These are phyloP conservation scores for Trichophyton equinum DNA, from an alignment of 2,329 filamentous ascomycete genomes.

Conservation along the genomic window DNA sequence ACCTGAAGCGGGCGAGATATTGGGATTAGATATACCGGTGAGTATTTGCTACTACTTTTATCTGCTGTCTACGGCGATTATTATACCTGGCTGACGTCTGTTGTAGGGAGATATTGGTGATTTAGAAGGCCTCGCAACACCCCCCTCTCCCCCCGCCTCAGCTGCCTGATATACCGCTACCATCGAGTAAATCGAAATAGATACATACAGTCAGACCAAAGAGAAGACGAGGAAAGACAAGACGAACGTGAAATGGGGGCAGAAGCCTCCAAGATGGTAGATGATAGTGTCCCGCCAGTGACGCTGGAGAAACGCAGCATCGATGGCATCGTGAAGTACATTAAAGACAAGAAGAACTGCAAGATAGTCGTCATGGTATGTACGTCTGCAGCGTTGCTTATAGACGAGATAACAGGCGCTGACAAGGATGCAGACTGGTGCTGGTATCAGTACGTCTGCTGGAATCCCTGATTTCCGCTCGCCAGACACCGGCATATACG, in stretches of 20 bases:
- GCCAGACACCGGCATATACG: conserved; percentile 83
- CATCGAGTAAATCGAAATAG: background rate
- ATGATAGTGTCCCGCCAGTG: conserved; percentile 50
- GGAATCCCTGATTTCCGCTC: conserved; percentile 88
- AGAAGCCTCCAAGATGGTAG: conserved; percentile 57
- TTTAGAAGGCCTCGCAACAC: too few relatives aligned
- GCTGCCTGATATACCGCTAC: background rate
- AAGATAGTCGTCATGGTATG: conserved; percentile 67
- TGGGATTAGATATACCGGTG: too few relatives aligned
- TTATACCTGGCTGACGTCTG: too few relatives aligned
- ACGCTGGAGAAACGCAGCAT: conserved; percentile 59
- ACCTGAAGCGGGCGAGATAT: too few relatives aligned
- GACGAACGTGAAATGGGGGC: conserved; percentile 56
- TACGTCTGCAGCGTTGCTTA: conserved; percentile 11
- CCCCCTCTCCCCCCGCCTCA: too few relatives aligned
- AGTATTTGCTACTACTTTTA: too few relatives aligned
- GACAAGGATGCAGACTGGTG: conserved; percentile 48
- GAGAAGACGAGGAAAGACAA: too few relatives aligned
- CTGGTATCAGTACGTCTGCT: conserved; percentile 55
- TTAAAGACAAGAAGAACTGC: conserved; percentile 54
- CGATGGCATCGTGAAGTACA: conserved; percentile 64
- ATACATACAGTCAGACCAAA: too few relatives aligned
- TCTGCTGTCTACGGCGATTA: too few relatives aligned
- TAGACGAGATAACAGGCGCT: background rate
- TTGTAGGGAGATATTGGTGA: too few relatives aligned